Percentiles rank a stretch among this genome's conserved stretches.
Conservation (phyloP, 2,329 filamentous ascomycete species). For the Fusarium sp. region DNA sequence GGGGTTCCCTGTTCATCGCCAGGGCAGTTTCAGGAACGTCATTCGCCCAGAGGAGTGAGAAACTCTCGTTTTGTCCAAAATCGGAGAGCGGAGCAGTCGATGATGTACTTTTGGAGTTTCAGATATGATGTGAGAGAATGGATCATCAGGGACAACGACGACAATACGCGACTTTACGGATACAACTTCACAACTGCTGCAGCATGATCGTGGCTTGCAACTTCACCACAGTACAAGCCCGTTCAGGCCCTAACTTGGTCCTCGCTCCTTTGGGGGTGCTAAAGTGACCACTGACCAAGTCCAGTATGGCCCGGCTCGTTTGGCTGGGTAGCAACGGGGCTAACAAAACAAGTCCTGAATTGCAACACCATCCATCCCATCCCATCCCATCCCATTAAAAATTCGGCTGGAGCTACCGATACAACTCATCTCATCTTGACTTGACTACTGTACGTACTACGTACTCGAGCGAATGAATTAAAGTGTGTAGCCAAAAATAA, state of each 20-base stretch:
- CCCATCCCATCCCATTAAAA: slow-evolving; percentile 1
- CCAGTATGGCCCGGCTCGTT: neutral
- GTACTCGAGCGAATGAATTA: slow-evolving; percentile 9
- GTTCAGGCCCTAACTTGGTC: slow-evolving; percentile 3
- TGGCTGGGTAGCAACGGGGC: slow-evolving; percentile 22
- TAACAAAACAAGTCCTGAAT: slow-evolving; percentile 24
- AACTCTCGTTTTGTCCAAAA: slow-evolving; percentile 15
- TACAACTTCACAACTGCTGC: no score
- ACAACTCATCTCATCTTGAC: slow-evolving; percentile 19
- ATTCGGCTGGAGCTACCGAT: slow-evolving; percentile 16
- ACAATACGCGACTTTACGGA: no score
- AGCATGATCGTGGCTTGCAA: slow-evolving; percentile 15
- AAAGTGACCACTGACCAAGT: slow-evolving; percentile 6
- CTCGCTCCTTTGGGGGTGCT: slow-evolving; percentile 17
- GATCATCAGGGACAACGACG: slow-evolving; percentile 21
- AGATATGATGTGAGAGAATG: slow-evolving; percentile 13
- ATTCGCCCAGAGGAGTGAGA: slow-evolving; percentile 37
- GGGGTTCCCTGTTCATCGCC: slow-evolving; percentile 40
- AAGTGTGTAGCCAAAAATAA: slow-evolving; percentile 25
- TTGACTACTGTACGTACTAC: no score
- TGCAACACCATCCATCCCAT: slow-evolving; percentile 31
- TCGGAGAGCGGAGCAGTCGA: slow-evolving; percentile 9
- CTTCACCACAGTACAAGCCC: slow-evolving; percentile 7
- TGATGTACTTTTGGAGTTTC: slow-evolving; percentile 24
- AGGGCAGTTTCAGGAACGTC: slow-evolving; percentile 50